A percentile compares a stretch with the other conserved stretches of the same genome.
Evolutionary conservation across 2,329 filamentous ascomycete genomes (phyloP).

Genomic region (Fusarium lateritium): DNA sequence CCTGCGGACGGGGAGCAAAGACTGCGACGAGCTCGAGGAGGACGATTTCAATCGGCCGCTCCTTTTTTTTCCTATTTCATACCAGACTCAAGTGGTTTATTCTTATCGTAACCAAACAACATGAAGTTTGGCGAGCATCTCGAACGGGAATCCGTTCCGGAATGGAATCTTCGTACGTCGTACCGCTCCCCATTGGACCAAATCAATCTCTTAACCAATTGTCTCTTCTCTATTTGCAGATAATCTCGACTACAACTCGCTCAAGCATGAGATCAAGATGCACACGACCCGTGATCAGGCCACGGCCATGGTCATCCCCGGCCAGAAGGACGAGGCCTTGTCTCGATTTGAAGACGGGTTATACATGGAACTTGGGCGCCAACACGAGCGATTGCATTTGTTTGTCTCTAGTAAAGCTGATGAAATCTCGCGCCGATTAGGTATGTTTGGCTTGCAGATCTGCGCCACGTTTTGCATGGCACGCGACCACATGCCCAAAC

Average conservation of each 20-base stretch:
- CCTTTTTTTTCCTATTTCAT: neutral
- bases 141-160: conserved; percentile 81
- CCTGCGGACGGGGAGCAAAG: conserved; percentile 2
- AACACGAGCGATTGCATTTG: conserved; percentile 83
- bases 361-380: conserved; percentile 77
- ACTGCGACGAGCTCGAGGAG: conserved; percentile 12
- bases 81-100: conserved; percentile 10
- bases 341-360: conserved; percentile 79
- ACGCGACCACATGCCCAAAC: conserved; percentile 39
- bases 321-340: conserved; percentile 72
- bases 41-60: conserved; percentile 11
- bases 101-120: conserved; percentile 13
- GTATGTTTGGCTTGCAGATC: conserved; percentile 59
- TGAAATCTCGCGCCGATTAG: conserved; percentile 79
- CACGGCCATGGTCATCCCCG: conserved; percentile 80
- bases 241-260: conserved; percentile 90
- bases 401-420: conserved; percentile 86
- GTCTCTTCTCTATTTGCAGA: conserved; percentile 64
- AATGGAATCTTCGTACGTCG: conserved; percentile 81
- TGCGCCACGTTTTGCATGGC: conserved; percentile 24
- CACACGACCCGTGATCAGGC: conserved; percentile 81
- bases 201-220: conserved; percentile 14
- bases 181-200: conserved; percentile 15
- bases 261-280: conserved; percentile 87
- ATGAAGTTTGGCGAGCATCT: conserved; percentile 69